Evolutionary conservation across 1,284 basidiomycete genomes (phyloP).

Genomic region (Sanghuangporus sanghuang): DNA sequence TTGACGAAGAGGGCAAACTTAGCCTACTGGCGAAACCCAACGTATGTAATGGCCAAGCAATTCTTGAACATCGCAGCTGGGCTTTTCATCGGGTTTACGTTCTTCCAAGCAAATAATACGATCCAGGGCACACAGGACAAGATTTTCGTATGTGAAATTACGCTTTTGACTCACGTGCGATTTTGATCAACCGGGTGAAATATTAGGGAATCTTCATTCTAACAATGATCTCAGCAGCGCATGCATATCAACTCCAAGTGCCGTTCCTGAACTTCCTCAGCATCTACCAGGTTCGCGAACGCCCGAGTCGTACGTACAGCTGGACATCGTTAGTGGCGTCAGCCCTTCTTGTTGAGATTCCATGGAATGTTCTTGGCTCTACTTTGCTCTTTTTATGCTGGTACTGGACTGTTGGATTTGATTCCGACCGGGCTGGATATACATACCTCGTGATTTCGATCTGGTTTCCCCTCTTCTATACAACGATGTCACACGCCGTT

Average conservation of each 20-base stretch:
- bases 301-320: conserved; percentile 18
- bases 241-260: conserved; percentile 43
- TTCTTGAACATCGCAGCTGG: conserved; percentile 19
- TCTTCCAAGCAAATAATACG: conserved; percentile 16
- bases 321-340: conserved; percentile 16
- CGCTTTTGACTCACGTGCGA: conserved; percentile 25
- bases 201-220: conserved; percentile 43
- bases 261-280: conserved; percentile 33
- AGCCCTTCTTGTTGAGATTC: conserved; percentile 13
- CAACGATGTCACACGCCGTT: conserved; percentile 20
- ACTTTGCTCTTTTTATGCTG: conserved; percentile 20
- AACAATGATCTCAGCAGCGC: conserved; percentile 38
- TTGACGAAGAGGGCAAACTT: conserved; percentile 46
- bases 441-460: conserved; percentile 15
- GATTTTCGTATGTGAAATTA: conserved; percentile 20
- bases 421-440: conserved; percentile 10
- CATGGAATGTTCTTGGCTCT: conserved; percentile 17
- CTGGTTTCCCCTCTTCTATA: conserved; percentile 15
- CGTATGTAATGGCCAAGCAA: conserved; percentile 46
- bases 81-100: conserved; percentile 17
- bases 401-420: conserved; percentile 21
- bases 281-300: conserved; percentile 17
- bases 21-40: conserved; percentile 53
- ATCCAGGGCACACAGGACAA: conserved; percentile 18
- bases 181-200: conserved; percentile 38